Evolutionary conservation across 2,329 filamentous ascomycete genomes (phyloP).

Genomic region (Ceratocystiopsis brevicomis): DNA sequence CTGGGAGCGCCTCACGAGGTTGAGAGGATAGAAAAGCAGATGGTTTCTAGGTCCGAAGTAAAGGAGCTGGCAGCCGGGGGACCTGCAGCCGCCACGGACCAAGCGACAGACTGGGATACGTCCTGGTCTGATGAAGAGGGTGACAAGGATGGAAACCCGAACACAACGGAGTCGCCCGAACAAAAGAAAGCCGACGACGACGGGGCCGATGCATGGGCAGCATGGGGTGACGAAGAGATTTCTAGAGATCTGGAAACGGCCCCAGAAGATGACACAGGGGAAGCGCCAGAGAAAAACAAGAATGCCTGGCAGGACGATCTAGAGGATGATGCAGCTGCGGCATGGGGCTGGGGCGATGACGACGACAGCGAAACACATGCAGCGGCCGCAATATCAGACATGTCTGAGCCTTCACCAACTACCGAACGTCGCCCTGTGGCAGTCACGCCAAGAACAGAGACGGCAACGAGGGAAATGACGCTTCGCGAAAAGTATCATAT

Average conservation of each 20-base stretch:
- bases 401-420: no score
- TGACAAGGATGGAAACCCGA: slow-evolving; percentile 11
- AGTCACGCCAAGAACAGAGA: slow-evolving; percentile 4
- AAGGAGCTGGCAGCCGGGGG: slow-evolving; percentile 37
- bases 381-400: slow-evolving; percentile 7
- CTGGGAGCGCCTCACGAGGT: slow-evolving; percentile 50
- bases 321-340: slow-evolving; percentile 36
- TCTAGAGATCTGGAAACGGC: slow-evolving; percentile 8
- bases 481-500: slow-evolving; percentile 75
- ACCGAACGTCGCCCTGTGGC: neutral
- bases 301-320: slow-evolving; percentile 2
- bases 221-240: slow-evolving; percentile 15
- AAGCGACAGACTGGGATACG: slow-evolving; percentile 52
- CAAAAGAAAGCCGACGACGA: slow-evolving; percentile 16
- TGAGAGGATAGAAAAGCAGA: slow-evolving; percentile 69
- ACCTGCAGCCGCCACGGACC: slow-evolving; percentile 18
- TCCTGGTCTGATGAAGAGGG: slow-evolving; percentile 59
- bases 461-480: slow-evolving; percentile 44
- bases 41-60: slow-evolving; percentile 48
- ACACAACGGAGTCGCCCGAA: slow-evolving; percentile 3
- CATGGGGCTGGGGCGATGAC: slow-evolving; percentile 74
- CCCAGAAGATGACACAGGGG: slow-evolving; percentile 14
- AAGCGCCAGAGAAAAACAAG: slow-evolving; percentile 6
- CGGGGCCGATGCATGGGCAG: slow-evolving; percentile 18
- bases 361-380: slow-evolving; percentile 20